Evolutionary conservation across 495 filamentous ascomycete genomes (phyloP), one percentile per base, ranked within the genome.

Genomic region (Parachaetomium inaequale): DNA sequence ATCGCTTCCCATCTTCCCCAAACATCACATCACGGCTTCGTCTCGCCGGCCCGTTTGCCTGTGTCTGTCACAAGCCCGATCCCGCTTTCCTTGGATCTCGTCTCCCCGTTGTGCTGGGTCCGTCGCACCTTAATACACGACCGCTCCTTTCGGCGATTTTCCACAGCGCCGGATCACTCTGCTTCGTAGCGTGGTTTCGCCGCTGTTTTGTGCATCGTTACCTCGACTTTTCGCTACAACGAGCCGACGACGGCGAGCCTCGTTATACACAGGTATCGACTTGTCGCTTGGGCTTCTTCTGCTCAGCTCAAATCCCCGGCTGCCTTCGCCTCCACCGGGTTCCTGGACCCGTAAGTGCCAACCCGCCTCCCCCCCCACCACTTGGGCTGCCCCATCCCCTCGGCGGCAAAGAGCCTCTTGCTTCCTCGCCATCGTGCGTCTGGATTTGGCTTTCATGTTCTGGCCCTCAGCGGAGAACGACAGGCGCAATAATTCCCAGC

Each of bases 131-230:
- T 7, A 25, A 29, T 47, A 21, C 59, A 28, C 51, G 49, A 55
- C 28, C 40, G 34, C 21, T 36, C 19, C 59, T 12, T 19, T 53
- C 58, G 58, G 50, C 58, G 47, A 60, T 43, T 61, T 54, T 21
- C 58, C 49, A 55, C 28, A 34, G 19, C 59, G 43, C 50, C 25
- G 57, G 46, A 52, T 59, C 42, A 23, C 56, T 17, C 42, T 29
- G 10, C 1, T 17, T 31, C 36, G 15, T 1, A 50, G 21, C 17
- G 34, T 32, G 23, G 25, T 53, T 43, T 31, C 26, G 32, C 12
- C 31, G 12, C 34, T 21, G 0, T 60, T 53, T 25, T 51, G 50
- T 62, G 59, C 52, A 38, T 26, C 51, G 59, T 62, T 62, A 62
- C 59, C 36, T 36, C 19, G 36, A 28, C 1, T 17, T 38, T 7